phyloP scores from a whole-genome alignment of 2,329 filamentous ascomycete species.

The Thelonectria blattea region DNA sequence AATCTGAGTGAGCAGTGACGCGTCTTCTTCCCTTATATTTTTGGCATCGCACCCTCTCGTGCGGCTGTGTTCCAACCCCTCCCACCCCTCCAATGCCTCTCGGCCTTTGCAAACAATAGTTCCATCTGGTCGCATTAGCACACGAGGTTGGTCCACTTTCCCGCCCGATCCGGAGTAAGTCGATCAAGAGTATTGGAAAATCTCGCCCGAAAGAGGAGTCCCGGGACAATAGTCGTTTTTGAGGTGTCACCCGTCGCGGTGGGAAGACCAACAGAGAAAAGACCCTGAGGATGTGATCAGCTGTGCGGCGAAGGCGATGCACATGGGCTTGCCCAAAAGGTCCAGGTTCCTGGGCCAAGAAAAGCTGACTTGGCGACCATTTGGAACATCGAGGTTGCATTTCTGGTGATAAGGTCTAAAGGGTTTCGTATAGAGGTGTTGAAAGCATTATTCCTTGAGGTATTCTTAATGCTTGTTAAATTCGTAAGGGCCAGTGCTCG shows the following conservation, averaged over 20 bases:
- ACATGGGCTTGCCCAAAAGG: no score
- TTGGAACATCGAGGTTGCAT: no score
- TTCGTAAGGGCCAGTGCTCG: constrained; percentile 26
- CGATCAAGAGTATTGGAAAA: background rate
- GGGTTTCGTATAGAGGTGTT: background rate
- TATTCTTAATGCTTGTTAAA: constrained; percentile 22
- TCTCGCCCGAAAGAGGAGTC: background rate
- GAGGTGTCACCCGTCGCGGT: background rate
- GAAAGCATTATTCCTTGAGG: background rate
- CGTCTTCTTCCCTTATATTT: background rate
- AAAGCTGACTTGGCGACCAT: no score
- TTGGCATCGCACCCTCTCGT: background rate
- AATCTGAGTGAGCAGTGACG: background rate
- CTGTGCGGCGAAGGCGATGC: background rate
- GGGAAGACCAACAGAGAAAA: background rate
- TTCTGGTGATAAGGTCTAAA: no score
- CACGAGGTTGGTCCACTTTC: background rate
- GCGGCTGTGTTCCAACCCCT: background rate
- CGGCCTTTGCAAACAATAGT: background rate
- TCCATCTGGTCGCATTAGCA: background rate
- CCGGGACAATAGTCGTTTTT: background rate
- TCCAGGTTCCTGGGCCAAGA: no score
- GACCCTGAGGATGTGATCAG: background rate
- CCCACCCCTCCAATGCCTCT: background rate
- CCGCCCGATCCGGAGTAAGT: background rate